Conservation (phyloP, 768 basidiomycete genomes). For the Cyclocybe aegerita region DNA sequence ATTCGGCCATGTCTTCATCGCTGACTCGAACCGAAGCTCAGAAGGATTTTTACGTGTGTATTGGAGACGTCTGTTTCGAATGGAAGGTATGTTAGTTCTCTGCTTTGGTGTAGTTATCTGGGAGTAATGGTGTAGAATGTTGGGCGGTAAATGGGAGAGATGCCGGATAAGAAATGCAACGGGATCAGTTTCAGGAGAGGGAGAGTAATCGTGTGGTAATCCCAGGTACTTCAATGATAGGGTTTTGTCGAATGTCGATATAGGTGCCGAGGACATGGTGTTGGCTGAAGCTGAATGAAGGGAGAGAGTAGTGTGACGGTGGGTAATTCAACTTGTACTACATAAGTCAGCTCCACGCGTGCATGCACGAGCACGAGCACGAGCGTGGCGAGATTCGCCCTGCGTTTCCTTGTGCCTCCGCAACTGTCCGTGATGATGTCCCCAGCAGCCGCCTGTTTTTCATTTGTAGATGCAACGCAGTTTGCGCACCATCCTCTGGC, state of each 20-base stretch:
- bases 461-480: slow-evolving; percentile 13
- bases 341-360: no score
- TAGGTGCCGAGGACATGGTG: slow-evolving; percentile 10
- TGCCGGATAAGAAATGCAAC: slow-evolving; percentile 63
- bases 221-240: slow-evolving; percentile 48
- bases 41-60: slow-evolving; percentile 56
- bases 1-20: slow-evolving; percentile 59
- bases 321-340: no score
- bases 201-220: slow-evolving; percentile 56
- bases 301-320: no score
- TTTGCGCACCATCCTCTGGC: slow-evolving; percentile 6
- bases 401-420: background rate
- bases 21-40: slow-evolving; percentile 53
- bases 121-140: slow-evolving; percentile 50
- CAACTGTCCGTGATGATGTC: background rate
- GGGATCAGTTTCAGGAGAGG: slow-evolving; percentile 57
- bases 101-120: slow-evolving; percentile 58
- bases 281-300: background rate
- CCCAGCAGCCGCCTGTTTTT: slow-evolving; percentile 3
- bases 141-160: slow-evolving; percentile 64
- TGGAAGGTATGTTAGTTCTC: slow-evolving; percentile 57
- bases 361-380: no score
- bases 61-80: slow-evolving; percentile 72
- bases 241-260: slow-evolving; percentile 29
- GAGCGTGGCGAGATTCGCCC: no score